Evolutionary conservation across 2,329 filamentous ascomycete species (phyloP).

Genomic region (Aspergillus proliferans): DNA sequence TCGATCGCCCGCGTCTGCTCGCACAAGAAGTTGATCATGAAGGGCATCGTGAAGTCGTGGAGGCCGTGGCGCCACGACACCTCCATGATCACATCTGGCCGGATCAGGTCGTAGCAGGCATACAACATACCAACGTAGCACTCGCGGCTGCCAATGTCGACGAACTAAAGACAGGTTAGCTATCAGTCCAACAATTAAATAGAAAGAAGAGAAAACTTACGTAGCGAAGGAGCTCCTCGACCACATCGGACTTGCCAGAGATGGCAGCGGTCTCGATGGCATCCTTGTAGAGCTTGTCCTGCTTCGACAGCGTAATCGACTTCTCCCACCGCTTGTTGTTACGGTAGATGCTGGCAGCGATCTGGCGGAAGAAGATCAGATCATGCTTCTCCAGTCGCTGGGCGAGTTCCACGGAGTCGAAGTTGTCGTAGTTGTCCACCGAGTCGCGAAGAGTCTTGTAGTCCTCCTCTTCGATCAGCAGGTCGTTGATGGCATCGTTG

Average conservation of each 20-base stretch:
- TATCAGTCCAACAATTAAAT: background rate
- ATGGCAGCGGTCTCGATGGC: conserved; percentile 96
- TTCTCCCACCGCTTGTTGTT: conserved; percentile 99
- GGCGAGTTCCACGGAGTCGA: conserved; percentile 88
- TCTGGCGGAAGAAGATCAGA: conserved; percentile 97
- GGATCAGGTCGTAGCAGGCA: conserved; percentile 94
- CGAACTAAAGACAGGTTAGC: conserved; percentile 62
- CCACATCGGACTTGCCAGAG: conserved; percentile 81
- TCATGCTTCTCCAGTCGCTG: conserved; percentile 94
- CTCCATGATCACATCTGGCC: conserved; percentile 86
- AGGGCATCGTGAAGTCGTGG: conserved; percentile 97
- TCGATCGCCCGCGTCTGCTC: conserved; percentile 86
- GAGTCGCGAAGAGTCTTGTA: conserved; percentile 98
- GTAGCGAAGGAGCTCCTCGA: conserved; percentile 92
- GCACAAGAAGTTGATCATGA: conserved; percentile 97
- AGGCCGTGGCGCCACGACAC: conserved; percentile 95
- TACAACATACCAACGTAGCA: conserved; percentile 99
- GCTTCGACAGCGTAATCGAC: conserved; percentile 93
- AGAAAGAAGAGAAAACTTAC: conserved; percentile 56
- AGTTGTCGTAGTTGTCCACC: conserved; percentile 98
- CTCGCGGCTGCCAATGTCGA: conserved; percentile 97
- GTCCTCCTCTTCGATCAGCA: conserved; percentile 97
- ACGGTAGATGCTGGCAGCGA: conserved; percentile 95
- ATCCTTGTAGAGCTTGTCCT: conserved; percentile 99
- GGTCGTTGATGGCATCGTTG: conserved; percentile 95